Evolutionary conservation across 2,329 filamentous ascomycete species (phyloP), one percentile per base, ranked within the genome.

Genomic region (Fusarium algeriense): DNA sequence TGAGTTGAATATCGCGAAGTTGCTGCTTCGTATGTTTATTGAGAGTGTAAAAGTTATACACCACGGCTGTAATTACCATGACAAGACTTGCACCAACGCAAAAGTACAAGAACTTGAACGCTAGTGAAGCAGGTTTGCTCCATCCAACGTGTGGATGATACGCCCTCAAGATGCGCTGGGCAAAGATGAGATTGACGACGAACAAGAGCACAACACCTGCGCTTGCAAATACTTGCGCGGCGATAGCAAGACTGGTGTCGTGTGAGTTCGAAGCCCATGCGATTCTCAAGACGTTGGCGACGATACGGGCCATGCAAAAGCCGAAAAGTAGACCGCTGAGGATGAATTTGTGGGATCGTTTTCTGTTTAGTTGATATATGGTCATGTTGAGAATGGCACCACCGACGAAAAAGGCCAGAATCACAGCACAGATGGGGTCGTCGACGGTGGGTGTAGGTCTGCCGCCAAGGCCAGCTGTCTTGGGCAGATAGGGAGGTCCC

Each of bases 201-300:
- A 93, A 95, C 30, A 97, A 83, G 11, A 97, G 80, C 37, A 97
- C 78, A 19, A 94, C 89, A 44, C 93, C 93, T 1, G 92, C 90
- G 46, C 90, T 88, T 62, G 93, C 88, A 74, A 96, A 90, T 76
- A 96, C 87, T 70, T 85, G 85, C 6, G 92, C 88, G 11, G 91
- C 89, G 65, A 90, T 86, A 75, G 83, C 84, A 60, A 89, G 72
- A 60, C 78, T 73, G 55, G 81, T 64, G 73, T 83, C 79, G 58
- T 46, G 70, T 2, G 84, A 83, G 37, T 80, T 72, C 41, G 80
- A 80, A 28, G 86, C 84, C 87, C 86, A 89, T 59, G 81, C 85
- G 71, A 88, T 86, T 60, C 87, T 85, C 73, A 88, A 79, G 37
- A 80, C 75, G 50, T 89, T 83, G 20, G 88, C 87, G 43, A 80